Evolutionary conservation across 2,329 filamentous ascomycete genomes (phyloP).

Genomic region (Colletotrichum tabaci): DNA sequence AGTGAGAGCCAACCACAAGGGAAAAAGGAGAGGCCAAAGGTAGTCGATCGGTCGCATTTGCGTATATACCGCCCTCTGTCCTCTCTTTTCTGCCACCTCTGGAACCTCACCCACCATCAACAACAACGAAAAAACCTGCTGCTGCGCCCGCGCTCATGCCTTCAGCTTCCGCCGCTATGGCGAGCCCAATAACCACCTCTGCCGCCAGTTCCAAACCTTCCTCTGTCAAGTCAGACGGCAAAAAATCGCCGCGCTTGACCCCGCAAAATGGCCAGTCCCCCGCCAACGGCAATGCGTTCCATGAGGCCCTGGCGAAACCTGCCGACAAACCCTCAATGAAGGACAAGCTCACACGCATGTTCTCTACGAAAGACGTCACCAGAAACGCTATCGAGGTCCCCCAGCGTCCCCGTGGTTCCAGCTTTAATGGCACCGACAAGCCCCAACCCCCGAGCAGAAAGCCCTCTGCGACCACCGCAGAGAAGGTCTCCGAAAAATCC

Average conservation of each 20-base stretch:
- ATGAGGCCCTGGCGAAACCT: conserved; percentile 52
- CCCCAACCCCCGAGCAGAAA: conserved; percentile 55
- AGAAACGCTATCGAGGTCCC: conserved; percentile 53
- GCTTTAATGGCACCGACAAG: conserved; percentile 53
- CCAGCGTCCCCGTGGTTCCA: conserved; percentile 54
- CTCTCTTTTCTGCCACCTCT: conserved; percentile 18
- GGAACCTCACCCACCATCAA: conserved; percentile 14
- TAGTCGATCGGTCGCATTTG: conserved; percentile 24
- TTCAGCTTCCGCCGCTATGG: conserved; percentile 40
- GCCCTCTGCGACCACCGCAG: conserved; percentile 48
- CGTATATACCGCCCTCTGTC: conserved; percentile 34
- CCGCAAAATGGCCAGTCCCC: conserved; percentile 56
- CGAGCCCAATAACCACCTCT: conserved; percentile 48
- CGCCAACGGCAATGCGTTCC: conserved; percentile 43
- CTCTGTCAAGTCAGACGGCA: conserved; percentile 62
- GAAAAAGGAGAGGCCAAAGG: conserved; percentile 17
- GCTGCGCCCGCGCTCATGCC: conserved; percentile 34
- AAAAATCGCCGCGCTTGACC: conserved; percentile 55
- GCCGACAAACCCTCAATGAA: conserved; percentile 74
- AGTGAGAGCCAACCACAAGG: conserved; percentile 6
- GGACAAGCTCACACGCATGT: conserved; percentile 76
- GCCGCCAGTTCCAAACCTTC: conserved; percentile 64
- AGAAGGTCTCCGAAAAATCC: conserved; percentile 49
- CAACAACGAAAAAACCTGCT: conserved; percentile 8
- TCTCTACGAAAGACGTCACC: conserved; percentile 69